Percentiles rank a stretch among this genome's conserved stretches.
These are phyloP conservation scores for Closterium sp. DNA, from an alignment of 139 green algal species.

Conservation along the genomic window DNA sequence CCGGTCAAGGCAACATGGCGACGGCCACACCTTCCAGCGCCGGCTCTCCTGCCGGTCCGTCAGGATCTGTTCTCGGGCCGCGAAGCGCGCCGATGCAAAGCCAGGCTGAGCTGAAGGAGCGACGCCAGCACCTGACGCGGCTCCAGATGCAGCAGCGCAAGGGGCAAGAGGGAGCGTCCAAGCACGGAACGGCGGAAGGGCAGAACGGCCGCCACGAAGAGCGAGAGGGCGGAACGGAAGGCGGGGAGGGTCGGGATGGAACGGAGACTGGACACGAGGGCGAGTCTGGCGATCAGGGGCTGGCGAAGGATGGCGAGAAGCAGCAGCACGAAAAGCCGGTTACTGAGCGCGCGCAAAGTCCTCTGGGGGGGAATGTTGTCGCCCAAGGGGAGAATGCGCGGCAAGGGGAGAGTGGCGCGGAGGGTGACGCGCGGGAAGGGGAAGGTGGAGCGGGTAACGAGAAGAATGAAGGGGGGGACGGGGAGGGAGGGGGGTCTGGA, in stretches of 20 bases:
- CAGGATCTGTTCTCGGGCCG: not conserved
- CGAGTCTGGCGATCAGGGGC: not conserved
- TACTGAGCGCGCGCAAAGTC: not conserved
- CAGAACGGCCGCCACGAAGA: not conserved
- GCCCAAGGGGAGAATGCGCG: not conserved
- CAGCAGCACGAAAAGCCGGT: not conserved
- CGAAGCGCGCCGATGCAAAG: not conserved
- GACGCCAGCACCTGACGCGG: not conserved
- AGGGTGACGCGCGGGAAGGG: not conserved
- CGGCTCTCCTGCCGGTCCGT: not conserved
- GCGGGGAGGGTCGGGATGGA: not conserved
- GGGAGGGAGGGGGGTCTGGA: not conserved
- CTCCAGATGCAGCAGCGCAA: conserved; percentile 1
- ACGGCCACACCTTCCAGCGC: not conserved
- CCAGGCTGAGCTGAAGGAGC: not conserved
- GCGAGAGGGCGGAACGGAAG: not conserved
- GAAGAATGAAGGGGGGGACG: not conserved
- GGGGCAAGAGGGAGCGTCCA: not conserved
- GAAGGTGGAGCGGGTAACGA: not conserved
- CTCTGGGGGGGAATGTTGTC: not conserved
- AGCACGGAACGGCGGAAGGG: not conserved
- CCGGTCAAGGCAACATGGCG: not conserved
- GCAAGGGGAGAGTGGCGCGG: not conserved
- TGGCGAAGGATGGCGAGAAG: not conserved
- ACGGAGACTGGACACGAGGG: not conserved